Evolutionary conservation across 352 stramenopile genomes (phyloP).

Genomic region (Pythium oligandrum): DNA sequence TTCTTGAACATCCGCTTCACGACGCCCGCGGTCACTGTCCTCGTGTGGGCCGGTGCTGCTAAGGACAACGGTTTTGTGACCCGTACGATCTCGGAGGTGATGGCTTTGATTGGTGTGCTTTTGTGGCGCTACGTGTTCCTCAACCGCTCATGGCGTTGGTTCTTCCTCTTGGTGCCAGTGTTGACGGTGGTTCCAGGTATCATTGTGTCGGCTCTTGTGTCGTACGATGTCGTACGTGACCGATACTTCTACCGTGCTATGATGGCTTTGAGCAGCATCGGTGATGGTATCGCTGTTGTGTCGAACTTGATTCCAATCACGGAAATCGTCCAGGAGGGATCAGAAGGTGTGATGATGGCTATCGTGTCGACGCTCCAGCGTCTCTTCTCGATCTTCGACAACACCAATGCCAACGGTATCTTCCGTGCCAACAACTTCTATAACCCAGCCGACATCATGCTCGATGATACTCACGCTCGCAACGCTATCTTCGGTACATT

Average conservation of each 20-base stretch:
- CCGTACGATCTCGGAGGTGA: constrained; percentile 6
- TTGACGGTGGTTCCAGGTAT: constrained; percentile 15
- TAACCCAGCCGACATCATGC: constrained; percentile 1
- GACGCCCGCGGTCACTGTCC: constrained; percentile 29
- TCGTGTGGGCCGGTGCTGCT: constrained; percentile 30
- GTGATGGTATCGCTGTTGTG: constrained; percentile 12
- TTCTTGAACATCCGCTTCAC: constrained; percentile 40
- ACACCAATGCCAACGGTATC: constrained; percentile 13
- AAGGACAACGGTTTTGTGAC: constrained; percentile 37
- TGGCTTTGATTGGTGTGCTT: constrained; percentile 10
- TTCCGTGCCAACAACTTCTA: constrained; percentile 20
- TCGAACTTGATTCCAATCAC: constrained; percentile 33
- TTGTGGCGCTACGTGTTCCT: constrained; percentile 16
- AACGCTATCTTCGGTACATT: constrained; percentile 16
- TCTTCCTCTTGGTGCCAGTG: constrained; percentile 12
- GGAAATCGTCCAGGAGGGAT: constrained; percentile 59
- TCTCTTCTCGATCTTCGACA: constrained; percentile 24
- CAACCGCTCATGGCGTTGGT: constrained; percentile 16
- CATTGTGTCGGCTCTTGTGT: constrained; percentile 8
- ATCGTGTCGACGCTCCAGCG: constrained; percentile 49
- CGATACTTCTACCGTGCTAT: constrained; percentile 9
- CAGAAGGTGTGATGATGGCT: constrained; percentile 45
- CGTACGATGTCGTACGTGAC: constrained; percentile 7
- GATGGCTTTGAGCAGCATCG: constrained; percentile 1
- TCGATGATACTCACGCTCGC: constrained; percentile 10